Conservation (phyloP, 1,284 basidiomycete species). For the Ganoderma lucidum region DNA sequence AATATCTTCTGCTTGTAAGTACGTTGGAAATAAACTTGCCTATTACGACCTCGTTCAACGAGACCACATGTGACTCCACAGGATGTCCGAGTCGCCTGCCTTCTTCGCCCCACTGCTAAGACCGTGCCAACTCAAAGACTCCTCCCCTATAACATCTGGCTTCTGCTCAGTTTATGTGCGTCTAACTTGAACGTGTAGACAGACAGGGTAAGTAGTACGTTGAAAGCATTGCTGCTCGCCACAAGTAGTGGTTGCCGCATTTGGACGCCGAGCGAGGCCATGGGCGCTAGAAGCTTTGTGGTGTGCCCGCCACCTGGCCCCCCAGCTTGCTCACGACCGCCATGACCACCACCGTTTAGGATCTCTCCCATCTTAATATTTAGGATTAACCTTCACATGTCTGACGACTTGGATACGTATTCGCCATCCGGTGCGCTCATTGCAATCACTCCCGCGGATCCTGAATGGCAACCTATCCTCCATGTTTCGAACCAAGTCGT, state of each 20-base stretch:
- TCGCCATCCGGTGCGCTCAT: slow-evolving; percentile 35
- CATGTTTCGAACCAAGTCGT: slow-evolving; percentile 88
- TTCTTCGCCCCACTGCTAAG: too few relatives aligned
- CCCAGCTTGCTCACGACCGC: slow-evolving; percentile 17
- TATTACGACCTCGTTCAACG: too few relatives aligned
- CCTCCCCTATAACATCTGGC: too few relatives aligned
- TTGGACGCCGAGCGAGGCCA: not conserved
- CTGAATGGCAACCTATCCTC: slow-evolving; percentile 74
- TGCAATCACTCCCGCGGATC: slow-evolving; percentile 37
- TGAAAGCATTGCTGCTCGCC: too few relatives aligned
- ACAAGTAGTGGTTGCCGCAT: too few relatives aligned
- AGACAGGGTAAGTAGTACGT: too few relatives aligned
- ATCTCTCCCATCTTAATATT: not conserved
- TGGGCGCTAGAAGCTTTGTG: not conserved
- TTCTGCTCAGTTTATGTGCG: not conserved
- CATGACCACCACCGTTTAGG: slow-evolving; percentile 13
- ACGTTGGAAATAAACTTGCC: not conserved
- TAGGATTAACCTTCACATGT: slow-evolving; percentile 19
- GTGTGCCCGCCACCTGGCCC: not conserved
- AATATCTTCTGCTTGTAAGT: not conserved
- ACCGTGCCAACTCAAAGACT: too few relatives aligned
- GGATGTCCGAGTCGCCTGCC: too few relatives aligned
- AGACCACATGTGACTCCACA: too few relatives aligned
- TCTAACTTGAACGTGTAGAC: not conserved
- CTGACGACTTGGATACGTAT: slow-evolving; percentile 32